Evolutionary conservation across 805 yeast species (phyloP), one percentile per base, ranked within the genome.

Genomic region (Starmerella kuoi): DNA sequence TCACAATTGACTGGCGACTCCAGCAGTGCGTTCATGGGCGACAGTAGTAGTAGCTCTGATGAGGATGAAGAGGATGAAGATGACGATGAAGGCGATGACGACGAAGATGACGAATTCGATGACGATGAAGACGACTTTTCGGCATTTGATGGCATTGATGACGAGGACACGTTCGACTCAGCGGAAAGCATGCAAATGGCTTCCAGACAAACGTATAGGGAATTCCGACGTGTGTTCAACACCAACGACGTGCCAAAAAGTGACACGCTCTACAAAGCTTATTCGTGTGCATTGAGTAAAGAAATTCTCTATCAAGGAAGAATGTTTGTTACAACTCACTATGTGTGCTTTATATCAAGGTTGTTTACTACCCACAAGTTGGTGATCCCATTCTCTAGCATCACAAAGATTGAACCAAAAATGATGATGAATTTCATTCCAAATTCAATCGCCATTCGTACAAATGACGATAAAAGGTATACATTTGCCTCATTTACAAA

Each of bases 241-340:
- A 19, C 24, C 31, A 6, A 14, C 15, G 44, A 40, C 14, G 37
- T 35, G 14, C 47, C 47, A 5, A 42, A 25, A n/a, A 6, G 23
- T 3, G 52, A 48, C 35, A 22, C n/a, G 18, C 35, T 48, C 22
- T 28, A 15, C 35, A 46, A 42, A 31, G 50, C 41, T 53, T 87
- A 80, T 54, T 74, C 84, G 22, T 91, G 97, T 66, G 95, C 96
- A 0, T 63, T 88, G 41, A 79, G 87, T 49, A 68, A 85, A 47
- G 97, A 88, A 49, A 83, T 86, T 37, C 65, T 88, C 25, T 63
- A 85, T 8, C 96, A 91, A 56, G 98, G 98, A 3, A 67, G 94
- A 38, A 54, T 91, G 22, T 91, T 83, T 57, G 69, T 91, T 7
- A 74, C 94, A 17, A 87, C 83, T 49, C 70, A 72, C 40, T 75